These are phyloP conservation scores for Magnaporthiopsis incrustans DNA, from an alignment of 2,329 filamentous ascomycete species.

Conservation along the genomic window DNA sequence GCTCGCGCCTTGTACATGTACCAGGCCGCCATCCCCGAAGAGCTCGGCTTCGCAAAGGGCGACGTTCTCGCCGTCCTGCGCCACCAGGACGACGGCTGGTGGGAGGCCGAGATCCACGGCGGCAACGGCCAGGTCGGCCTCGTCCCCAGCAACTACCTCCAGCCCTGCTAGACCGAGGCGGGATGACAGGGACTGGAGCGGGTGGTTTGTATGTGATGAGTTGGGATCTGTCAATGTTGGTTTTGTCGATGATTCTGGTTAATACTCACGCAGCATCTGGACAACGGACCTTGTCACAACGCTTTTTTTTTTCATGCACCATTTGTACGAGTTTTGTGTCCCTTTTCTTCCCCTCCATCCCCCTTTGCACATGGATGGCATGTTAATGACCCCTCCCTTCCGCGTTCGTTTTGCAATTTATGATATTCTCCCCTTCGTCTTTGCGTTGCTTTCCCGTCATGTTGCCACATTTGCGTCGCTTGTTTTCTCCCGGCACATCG, in stretches of 20 bases:
- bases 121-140: constrained; percentile 51
- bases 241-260: background rate
- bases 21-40: constrained; percentile 87
- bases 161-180: constrained; percentile 35
- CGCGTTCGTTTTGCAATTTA: too few species aligned
- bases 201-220: background rate
- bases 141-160: constrained; percentile 62
- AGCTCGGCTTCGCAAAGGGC: constrained; percentile 85
- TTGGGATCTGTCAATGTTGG: background rate
- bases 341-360: background rate
- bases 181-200: background rate
- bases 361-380: background rate
- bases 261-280: background rate
- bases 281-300: too few species aligned
- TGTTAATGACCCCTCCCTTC: background rate
- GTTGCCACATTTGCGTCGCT: background rate
- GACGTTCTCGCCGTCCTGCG: constrained; percentile 83
- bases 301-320: background rate
- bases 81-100: constrained; percentile 97
- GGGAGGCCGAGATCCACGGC: constrained; percentile 90
- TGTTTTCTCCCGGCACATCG: background rate
- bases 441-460: background rate
- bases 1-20: constrained; percentile 94
- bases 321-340: background rate
- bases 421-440: too few species aligned